A percentile compares a stretch with the other conserved stretches of the same genome.
phyloP scores from a whole-genome alignment of 225 moss, liverwort and hornwort species.

The Rhytidiadelphus loreus region DNA sequence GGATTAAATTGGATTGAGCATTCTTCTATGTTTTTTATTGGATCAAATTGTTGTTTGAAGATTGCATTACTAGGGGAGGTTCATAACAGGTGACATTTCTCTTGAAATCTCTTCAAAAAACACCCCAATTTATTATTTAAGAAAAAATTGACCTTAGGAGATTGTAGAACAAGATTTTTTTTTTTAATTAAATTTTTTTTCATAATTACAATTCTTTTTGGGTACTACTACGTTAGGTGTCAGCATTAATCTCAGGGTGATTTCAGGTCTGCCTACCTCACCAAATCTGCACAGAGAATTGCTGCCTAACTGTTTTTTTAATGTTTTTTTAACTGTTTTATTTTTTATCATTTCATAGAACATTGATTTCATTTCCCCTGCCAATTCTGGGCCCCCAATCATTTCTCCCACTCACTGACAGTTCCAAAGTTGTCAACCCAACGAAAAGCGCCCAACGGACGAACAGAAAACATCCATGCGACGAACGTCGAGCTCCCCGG shows the following conservation, averaged over 20 bases:
- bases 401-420: background rate
- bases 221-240: background rate
- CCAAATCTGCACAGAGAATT: background rate
- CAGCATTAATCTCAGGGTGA: background rate
- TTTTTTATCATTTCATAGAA: background rate
- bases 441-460: background rate
- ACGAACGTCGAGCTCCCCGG: fast-evolving
- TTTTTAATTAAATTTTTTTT: too few species aligned
- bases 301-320: background rate
- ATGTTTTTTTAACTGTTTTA: background rate
- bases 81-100: background rate
- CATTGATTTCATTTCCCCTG: background rate
- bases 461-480: background rate
- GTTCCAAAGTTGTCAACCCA: background rate
- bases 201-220: too few species aligned
- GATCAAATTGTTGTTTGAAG: background rate
- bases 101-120: background rate
- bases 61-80: background rate
- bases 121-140: background rate
- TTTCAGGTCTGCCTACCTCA: background rate
- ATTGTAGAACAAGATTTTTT: background rate
- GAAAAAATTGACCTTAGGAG: background rate
- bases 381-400: background rate
- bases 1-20: too few species aligned
- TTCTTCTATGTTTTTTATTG: too few species aligned